Base-by-base conservation (phyloP, 805 yeast species). In the Debaryomyces maramus region DNA sequence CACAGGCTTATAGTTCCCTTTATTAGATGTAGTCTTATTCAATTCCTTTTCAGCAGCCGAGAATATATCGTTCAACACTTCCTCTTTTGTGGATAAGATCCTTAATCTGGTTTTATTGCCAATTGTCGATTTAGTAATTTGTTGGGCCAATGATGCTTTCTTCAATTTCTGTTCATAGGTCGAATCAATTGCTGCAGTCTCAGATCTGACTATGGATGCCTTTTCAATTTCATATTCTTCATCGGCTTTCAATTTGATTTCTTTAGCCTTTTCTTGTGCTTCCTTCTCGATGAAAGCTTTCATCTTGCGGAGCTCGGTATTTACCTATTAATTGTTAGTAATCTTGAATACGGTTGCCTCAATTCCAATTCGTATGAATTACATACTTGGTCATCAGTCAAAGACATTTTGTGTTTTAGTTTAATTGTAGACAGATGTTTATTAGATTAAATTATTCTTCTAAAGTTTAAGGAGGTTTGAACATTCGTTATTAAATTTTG, bases 201-300 rank as follows among this genome's bases (percentile, higher is more conserved):
- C 99, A 10, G 88, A 77, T 59, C 98, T 87, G 43, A 93, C 98
- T 58, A 93, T 82, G 42, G 88, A 81, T 16, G 97, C 91, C 75
- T 93, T 93, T 65, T 93, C 99, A 57, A 93, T 90, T 68, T 93
- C 98, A 63, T 91, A 93, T 72, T 93, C 99, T 68, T 93, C 99
- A 63, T 95, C 96, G 32, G 98, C 97, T 74, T 93, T 95, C 57
- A 93, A 75, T 63, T 78, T 83, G 60, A 93, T 89, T 69, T 93
- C 99, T 65, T 87, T 88, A 52, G 98, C 97, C 73, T 93, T 93
- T 67, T 93, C 99, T 58, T 90, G 95, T 28, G 99, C 99, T 73
- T 93, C 99, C 79, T 91, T 93, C 72, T 85, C 88, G 78, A 93
- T 93, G 82, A 93, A 93, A 61, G 95, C 90, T 64, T 91, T 96